phyloP scores from a whole-genome alignment of 139 green algal species.

The Mychonastes homosphaera region DNA sequence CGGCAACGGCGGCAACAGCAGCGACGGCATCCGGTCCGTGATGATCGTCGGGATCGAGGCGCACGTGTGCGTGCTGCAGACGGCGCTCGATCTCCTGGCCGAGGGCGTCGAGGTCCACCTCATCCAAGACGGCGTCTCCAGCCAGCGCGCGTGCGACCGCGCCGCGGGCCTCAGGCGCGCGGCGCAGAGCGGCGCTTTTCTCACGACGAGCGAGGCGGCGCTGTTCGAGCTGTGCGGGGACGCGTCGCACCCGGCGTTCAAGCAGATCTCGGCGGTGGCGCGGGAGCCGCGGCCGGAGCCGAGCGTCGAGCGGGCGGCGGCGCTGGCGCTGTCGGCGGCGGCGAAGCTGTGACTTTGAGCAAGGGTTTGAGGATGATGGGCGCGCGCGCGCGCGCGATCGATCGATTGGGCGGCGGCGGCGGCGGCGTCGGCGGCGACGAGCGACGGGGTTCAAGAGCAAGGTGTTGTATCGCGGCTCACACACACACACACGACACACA shows the following conservation, averaged over 20 bases:
- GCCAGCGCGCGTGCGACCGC: conserved; percentile 46
- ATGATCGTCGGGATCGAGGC: conserved; percentile 77
- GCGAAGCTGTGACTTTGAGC: too few relatives aligned
- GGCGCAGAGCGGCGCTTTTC: conserved; percentile 25
- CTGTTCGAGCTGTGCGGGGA: conserved; percentile 61
- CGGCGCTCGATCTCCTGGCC: conserved; percentile 44
- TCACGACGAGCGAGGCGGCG: conserved; percentile 46
- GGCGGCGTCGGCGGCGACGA: too few relatives aligned
- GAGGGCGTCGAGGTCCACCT: conserved; percentile 69
- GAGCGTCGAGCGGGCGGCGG: too few relatives aligned
- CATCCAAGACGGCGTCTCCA: conserved; percentile 68
- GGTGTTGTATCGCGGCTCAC: too few relatives aligned
- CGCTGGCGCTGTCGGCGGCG: too few relatives aligned
- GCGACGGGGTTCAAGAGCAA: too few relatives aligned
- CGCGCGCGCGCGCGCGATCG: too few relatives aligned
- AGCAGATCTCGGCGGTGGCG: conserved; percentile 43
- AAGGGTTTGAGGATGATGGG: too few relatives aligned
- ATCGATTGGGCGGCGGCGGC: too few relatives aligned
- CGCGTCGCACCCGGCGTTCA: conserved; percentile 62
- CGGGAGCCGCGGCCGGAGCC: too few relatives aligned
- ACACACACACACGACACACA: too few relatives aligned
- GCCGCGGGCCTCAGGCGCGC: conserved; percentile 44
- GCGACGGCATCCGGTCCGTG: conserved; percentile 23
- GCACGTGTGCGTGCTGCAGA: conserved; percentile 89
- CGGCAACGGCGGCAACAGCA: neutral